Evolutionary conservation across 305 asterid species (phyloP).

Genomic region (Caryopteris hybrid): DNA sequence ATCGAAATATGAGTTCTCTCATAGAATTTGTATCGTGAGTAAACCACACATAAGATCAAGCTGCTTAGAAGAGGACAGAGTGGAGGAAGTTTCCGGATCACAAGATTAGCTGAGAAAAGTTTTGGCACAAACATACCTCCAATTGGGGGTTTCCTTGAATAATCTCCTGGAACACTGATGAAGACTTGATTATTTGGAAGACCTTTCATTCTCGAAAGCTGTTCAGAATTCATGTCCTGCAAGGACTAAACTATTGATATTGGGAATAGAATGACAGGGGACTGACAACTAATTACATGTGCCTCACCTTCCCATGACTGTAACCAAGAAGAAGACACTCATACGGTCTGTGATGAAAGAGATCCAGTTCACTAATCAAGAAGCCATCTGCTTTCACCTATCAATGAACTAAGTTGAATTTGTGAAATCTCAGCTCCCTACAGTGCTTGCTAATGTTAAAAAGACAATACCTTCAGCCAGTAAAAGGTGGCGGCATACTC

Average conservation of each 20-base stretch:
- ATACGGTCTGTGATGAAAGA: slow-evolving; percentile 94
- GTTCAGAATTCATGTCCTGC: slow-evolving; percentile 48
- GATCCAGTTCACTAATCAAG: slow-evolving; percentile 76
- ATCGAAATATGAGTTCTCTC: too few species aligned
- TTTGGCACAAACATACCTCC: slow-evolving; percentile 52
- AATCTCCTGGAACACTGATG: slow-evolving; percentile 88
- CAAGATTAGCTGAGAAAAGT: not conserved
- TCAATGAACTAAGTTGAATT: slow-evolving; percentile 7
- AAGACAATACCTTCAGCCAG: slow-evolving; percentile 79
- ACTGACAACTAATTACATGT: not conserved
- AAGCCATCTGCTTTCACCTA: slow-evolving; percentile 81
- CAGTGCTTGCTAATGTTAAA: not conserved
- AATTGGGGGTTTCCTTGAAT: slow-evolving; percentile 90
- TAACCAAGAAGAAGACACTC: slow-evolving; percentile 89
- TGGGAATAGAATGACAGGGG: slow-evolving; percentile 3
- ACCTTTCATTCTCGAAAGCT: slow-evolving; percentile 19
- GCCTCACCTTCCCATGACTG: slow-evolving; percentile 44
- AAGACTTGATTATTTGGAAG: slow-evolving; percentile 58
- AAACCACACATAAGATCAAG: not conserved
- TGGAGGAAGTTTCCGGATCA: not conserved
- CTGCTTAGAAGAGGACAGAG: not conserved
- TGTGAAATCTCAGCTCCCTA: not conserved
- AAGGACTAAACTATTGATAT: slow-evolving; percentile 8
- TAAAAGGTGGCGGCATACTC: slow-evolving; percentile 60
- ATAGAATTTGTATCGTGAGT: not conserved